A percentile compares a stretch with the other conserved stretches of the same genome.
These are phyloP conservation scores for Mortierella sp. DNA, from an alignment of 371 early-diverging fungal genomes.

Conservation along the genomic window DNA sequence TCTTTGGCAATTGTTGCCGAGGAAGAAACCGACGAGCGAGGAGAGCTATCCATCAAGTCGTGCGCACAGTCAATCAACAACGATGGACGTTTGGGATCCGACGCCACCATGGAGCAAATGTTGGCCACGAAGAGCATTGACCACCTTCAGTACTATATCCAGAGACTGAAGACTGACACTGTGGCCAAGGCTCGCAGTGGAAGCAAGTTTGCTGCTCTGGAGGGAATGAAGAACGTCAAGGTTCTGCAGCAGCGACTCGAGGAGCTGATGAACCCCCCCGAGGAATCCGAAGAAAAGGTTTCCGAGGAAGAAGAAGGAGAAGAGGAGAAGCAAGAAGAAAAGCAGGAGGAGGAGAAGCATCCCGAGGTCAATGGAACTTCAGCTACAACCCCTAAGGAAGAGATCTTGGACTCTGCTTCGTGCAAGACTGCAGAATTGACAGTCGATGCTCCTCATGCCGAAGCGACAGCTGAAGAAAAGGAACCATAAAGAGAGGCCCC, in stretches of 20 bases:
- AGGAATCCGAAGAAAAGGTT: background rate
- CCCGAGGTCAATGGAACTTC: background rate
- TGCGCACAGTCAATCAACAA: background rate
- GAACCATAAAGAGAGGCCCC: too few relatives aligned
- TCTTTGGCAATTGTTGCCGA: conserved; percentile 34
- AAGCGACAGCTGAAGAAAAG: too few relatives aligned
- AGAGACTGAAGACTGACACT: conserved; percentile 50
- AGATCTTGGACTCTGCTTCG: background rate
- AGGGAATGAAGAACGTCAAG: conserved; percentile 54
- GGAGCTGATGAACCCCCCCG: conserved; percentile 10
- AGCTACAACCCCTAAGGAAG: background rate
- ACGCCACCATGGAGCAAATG: conserved; percentile 37
- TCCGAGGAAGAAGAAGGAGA: too few relatives aligned
- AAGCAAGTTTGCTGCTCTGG: conserved; percentile 47
- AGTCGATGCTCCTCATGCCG: background rate
- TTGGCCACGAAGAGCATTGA: conserved; percentile 26
- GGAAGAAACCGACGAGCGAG: conserved; percentile 21
- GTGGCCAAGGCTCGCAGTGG: conserved; percentile 51
- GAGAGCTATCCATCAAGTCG: conserved; percentile 24
- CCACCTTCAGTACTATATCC: conserved; percentile 45
- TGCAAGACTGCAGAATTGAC: background rate
- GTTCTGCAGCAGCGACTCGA: conserved; percentile 35
- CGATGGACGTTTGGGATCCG: conserved; percentile 33
- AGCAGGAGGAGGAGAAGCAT: background rate
- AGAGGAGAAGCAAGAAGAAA: conserved; percentile 3